These are phyloP conservation scores for Physcomitrellopsis africana DNA, from an alignment of 225 moss, liverwort and hornwort genomes.

Conservation along the genomic window DNA sequence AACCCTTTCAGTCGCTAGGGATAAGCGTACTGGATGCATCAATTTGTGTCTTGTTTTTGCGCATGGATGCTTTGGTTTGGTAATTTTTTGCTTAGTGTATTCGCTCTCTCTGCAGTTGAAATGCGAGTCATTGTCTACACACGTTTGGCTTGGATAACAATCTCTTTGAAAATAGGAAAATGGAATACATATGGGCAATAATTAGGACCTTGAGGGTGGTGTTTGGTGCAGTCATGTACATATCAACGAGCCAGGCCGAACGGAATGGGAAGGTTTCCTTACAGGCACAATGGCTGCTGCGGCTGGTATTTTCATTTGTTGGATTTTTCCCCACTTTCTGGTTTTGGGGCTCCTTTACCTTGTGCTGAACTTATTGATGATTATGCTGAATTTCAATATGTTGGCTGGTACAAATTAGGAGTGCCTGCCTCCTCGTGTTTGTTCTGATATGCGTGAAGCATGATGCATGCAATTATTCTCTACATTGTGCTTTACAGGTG, in stretches of 20 bases:
- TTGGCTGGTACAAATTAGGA: too few species aligned
- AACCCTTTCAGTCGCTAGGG: neutral
- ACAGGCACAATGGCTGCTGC: conserved; percentile 98
- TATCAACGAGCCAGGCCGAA: conserved; percentile 88
- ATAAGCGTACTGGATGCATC: neutral
- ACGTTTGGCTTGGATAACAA: neutral
- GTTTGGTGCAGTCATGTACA: conserved; percentile 81
- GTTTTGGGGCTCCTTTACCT: too few species aligned
- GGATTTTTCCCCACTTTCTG: neutral
- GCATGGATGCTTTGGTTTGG: conserved; percentile 2
- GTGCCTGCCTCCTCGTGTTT: neutral
- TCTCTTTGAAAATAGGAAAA: neutral
- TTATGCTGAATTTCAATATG: too few species aligned
- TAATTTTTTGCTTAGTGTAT: neutral
- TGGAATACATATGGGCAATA: neutral
- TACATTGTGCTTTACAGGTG: conserved; percentile 55
- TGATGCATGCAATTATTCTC: conserved; percentile 16
- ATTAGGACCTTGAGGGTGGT: conserved; percentile 8
- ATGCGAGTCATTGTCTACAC: neutral
- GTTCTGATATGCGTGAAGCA: neutral
- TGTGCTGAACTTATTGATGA: too few species aligned
- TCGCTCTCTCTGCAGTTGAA: conserved; percentile 3
- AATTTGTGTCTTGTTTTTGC: neutral
- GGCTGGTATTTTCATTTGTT: conserved; percentile 63
- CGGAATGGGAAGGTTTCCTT: conserved; percentile 91